Evolutionary conservation across 257 asterid species (phyloP).

Genomic region (Fraxinus quadrangulata): DNA sequence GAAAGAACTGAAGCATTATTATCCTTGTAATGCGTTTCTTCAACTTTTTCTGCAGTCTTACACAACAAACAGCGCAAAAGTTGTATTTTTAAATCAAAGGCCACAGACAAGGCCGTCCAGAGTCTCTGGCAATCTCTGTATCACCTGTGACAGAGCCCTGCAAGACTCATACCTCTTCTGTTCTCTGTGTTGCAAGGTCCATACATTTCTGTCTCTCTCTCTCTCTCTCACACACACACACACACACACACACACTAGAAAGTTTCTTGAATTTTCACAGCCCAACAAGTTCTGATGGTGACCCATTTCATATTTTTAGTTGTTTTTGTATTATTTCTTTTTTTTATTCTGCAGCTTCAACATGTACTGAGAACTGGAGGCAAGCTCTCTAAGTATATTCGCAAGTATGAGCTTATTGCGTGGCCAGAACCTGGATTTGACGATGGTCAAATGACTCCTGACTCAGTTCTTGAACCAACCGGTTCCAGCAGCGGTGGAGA

Average conservation of each 20-base stretch:
- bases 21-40: background rate
- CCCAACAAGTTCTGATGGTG: background rate
- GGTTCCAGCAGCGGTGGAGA: conserved; percentile 49
- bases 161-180: conserved; percentile 55
- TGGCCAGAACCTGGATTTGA: conserved; percentile 58
- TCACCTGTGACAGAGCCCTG: conserved; percentile 52
- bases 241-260: background rate
- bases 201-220: background rate
- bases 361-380: conserved; percentile 43
- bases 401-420: conserved; percentile 39
- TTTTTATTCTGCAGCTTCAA: conserved; percentile 45
- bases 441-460: conserved; percentile 70
- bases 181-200: conserved; percentile 83
- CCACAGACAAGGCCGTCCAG: conserved; percentile 46
- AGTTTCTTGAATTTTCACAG: background rate
- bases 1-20: background rate
- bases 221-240: background rate
- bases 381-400: conserved; percentile 41
- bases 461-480: conserved; percentile 58
- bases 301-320: conserved; percentile 26
- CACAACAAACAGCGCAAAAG: conserved; percentile 58
- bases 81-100: conserved; percentile 52
- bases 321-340: background rate
- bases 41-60: conserved; percentile 36
- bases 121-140: conserved; percentile 47